Evolutionary conservation across 495 filamentous ascomycete species (phyloP).

Genomic region (Neurospora sp.): DNA sequence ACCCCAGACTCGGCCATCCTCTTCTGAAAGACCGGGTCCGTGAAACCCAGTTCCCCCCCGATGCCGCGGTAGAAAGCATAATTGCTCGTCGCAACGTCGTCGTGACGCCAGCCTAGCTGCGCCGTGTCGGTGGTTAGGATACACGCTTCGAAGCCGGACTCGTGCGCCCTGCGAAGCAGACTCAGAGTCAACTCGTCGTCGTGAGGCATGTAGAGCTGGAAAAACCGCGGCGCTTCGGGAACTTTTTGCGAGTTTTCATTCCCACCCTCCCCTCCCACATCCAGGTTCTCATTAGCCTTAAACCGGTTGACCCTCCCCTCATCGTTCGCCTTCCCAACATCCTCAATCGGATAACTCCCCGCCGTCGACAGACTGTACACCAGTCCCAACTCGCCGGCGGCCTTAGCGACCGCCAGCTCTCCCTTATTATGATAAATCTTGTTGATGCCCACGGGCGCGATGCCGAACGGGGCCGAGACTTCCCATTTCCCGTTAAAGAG

Average conservation of each 20-base stretch:
- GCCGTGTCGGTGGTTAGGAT: slow-evolving; percentile 57
- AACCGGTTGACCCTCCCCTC: not conserved
- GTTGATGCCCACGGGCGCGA: not conserved
- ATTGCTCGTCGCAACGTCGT: slow-evolving; percentile 54
- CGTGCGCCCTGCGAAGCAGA: slow-evolving; percentile 51
- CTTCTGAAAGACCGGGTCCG: slow-evolving; percentile 53
- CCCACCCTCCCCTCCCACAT: not conserved
- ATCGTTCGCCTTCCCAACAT: not conserved
- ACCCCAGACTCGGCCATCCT: slow-evolving; percentile 20
- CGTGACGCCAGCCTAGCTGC: slow-evolving; percentile 49
- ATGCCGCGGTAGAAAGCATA: slow-evolving; percentile 42
- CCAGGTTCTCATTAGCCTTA: not conserved
- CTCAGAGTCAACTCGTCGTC: slow-evolving; percentile 50
- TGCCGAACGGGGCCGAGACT: not conserved
- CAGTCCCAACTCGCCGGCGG: not conserved
- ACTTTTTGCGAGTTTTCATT: not conserved
- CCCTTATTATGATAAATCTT: not conserved
- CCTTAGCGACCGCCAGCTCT: not conserved
- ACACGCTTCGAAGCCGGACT: slow-evolving; percentile 44
- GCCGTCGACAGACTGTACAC: not conserved
- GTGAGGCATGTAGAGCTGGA: slow-evolving; percentile 61
- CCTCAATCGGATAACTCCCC: not conserved
- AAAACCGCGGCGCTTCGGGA: slow-evolving; percentile 31
- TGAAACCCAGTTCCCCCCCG: slow-evolving; percentile 38
- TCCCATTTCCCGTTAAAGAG: not conserved